Percentiles rank a stretch among this genome's conserved stretches.
Evolutionary conservation across 163 green algal species (phyloP).

Genomic region (Scenedesmus sp.): DNA sequence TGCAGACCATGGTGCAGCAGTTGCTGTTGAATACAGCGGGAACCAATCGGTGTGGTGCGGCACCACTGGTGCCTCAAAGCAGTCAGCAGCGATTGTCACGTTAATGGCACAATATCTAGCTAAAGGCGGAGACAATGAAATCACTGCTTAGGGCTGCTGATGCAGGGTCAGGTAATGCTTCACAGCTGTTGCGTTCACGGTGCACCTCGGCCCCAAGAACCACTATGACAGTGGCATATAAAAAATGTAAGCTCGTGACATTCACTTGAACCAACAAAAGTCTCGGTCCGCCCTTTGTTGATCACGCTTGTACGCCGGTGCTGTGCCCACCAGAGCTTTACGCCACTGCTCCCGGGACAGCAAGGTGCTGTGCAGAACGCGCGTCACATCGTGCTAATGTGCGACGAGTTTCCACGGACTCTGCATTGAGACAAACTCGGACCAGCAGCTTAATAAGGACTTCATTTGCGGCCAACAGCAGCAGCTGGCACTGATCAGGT

Average conservation of each 20-base stretch:
- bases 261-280: no score
- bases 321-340: neutral
- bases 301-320: neutral
- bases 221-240: neutral
- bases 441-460: neutral
- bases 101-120: neutral
- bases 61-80: neutral
- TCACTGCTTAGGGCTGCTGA: neutral
- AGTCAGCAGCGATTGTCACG: neutral
- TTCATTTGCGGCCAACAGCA: neutral
- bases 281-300: no score
- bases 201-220: neutral
- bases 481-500: constrained; percentile 2
- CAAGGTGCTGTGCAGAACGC: neutral
- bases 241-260: no score
- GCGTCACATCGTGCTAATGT: neutral
- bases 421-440: neutral
- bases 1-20: constrained; percentile 63
- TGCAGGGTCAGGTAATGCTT: neutral
- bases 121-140: neutral
- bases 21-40: neutral
- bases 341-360: neutral
- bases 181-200: neutral
- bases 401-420: neutral
- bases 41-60: neutral